Conservation (phyloP, 1,284 basidiomycete genomes). For the Ustilago vetiveriae region DNA sequence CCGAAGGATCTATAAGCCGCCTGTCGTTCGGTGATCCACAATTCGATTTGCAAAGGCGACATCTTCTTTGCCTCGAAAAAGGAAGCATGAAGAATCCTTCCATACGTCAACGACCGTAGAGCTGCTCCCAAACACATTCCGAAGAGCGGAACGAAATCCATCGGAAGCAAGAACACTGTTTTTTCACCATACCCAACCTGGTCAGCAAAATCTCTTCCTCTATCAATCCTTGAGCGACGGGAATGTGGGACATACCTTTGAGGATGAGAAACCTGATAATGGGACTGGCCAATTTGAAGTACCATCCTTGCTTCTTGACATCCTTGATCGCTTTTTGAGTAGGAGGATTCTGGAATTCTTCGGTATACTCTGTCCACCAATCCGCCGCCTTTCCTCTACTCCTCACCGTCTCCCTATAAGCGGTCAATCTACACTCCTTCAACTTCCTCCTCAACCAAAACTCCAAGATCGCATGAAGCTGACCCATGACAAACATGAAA, state of each 20-base stretch:
- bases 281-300: conserved; percentile 50
- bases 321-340: conserved; percentile 52
- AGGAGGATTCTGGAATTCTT: conserved; percentile 63
- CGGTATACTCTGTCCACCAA: conserved; percentile 65
- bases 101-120: conserved; percentile 52
- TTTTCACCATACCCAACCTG: background rate
- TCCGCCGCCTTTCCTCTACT: conserved; percentile 59
- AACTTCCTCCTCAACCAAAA: conserved; percentile 59
- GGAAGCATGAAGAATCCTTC: conserved; percentile 39
- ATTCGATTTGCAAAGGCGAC: conserved; percentile 57
- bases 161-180: conserved; percentile 52
- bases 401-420: conserved; percentile 58
- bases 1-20: conserved; percentile 60
- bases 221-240: no score
- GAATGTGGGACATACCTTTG: conserved; percentile 30
- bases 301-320: conserved; percentile 54
- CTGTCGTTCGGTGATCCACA: conserved; percentile 64
- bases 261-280: conserved; percentile 51
- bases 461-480: conserved; percentile 62
- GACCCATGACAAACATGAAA: conserved; percentile 60
- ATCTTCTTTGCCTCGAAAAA: conserved; percentile 64
- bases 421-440: conserved; percentile 48
- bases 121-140: conserved; percentile 49
- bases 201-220: no score
- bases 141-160: conserved; percentile 63